Evolutionary conservation across 345 rosid genomes (phyloP).

Genomic region (Lepidium sativum): DNA sequence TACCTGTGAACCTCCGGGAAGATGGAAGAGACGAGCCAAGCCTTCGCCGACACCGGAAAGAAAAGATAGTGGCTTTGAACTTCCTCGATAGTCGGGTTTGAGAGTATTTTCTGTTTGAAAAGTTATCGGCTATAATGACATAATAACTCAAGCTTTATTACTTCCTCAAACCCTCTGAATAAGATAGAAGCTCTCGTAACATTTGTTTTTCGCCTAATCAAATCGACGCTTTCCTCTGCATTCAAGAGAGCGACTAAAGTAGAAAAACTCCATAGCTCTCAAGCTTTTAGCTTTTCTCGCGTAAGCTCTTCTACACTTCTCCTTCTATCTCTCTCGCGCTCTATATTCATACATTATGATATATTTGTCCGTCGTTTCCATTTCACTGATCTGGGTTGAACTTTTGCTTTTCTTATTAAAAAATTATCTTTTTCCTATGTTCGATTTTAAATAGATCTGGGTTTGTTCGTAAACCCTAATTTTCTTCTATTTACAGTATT

Average conservation of each 20-base stretch:
- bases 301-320: constrained; percentile 8
- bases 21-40: too few relatives aligned
- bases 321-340: background rate
- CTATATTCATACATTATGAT: background rate
- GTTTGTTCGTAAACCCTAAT: background rate
- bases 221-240: background rate
- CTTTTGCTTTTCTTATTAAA: background rate
- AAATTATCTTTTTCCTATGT: too few relatives aligned
- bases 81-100: too few relatives aligned
- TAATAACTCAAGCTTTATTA: too few relatives aligned
- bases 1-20: too few relatives aligned
- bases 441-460: background rate
- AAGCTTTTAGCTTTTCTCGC: background rate
- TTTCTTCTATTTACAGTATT: background rate
- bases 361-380: background rate
- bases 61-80: too few relatives aligned
- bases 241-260: background rate
- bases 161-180: too few relatives aligned
- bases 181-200: too few relatives aligned
- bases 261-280: background rate
- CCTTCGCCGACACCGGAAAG: too few relatives aligned
- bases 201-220: background rate
- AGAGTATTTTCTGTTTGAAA: too few relatives aligned
- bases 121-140: too few relatives aligned
- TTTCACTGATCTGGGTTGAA: background rate